Percentiles rank a stretch among this genome's conserved stretches.
Conservation (phyloP, 352 stramenopile genomes). For the Thraustochytrium striatum region DNA sequence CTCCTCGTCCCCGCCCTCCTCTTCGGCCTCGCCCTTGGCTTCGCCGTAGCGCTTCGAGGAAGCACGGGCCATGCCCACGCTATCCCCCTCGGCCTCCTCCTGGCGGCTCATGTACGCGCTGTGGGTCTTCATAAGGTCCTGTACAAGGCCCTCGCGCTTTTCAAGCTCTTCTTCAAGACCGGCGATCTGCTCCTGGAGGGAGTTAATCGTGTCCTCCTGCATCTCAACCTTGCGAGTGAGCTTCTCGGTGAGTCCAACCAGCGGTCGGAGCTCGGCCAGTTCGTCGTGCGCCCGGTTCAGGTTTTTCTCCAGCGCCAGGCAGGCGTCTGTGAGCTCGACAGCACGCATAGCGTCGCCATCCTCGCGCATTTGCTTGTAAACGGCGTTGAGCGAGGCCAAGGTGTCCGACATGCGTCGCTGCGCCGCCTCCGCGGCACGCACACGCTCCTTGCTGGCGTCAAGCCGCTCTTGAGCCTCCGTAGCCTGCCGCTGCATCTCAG, state of each 20-base stretch:
- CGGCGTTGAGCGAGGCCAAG: constrained; percentile 83
- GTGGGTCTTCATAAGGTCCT: constrained; percentile 37
- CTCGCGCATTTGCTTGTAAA: constrained; percentile 85
- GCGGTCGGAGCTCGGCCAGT: constrained; percentile 46
- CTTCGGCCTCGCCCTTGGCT: not conserved
- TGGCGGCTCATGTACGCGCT: constrained; percentile 30
- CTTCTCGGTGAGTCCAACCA: constrained; percentile 6
- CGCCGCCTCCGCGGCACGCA: constrained; percentile 68
- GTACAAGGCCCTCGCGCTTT: constrained; percentile 27
- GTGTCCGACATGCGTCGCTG: constrained; percentile 82
- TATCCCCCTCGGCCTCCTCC: constrained; percentile 22
- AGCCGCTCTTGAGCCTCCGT: constrained; percentile 61
- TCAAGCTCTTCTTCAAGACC: constrained; percentile 31
- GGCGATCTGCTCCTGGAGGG: constrained; percentile 46
- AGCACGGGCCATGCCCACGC: no score
- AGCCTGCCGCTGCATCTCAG: constrained; percentile 43
- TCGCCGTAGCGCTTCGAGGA: no score
- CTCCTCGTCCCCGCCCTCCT: not conserved
- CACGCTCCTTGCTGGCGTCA: constrained; percentile 67
- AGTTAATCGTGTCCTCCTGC: constrained; percentile 63
- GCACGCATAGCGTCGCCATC: constrained; percentile 80
- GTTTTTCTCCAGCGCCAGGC: constrained; percentile 57
- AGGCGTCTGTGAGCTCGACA: constrained; percentile 74
- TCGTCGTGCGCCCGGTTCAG: constrained; percentile 29
- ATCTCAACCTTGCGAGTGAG: constrained; percentile 52